Evolutionary conservation across 2,329 filamentous ascomycete genomes (phyloP).

Genomic region (Cladosporium cucumerinum): DNA sequence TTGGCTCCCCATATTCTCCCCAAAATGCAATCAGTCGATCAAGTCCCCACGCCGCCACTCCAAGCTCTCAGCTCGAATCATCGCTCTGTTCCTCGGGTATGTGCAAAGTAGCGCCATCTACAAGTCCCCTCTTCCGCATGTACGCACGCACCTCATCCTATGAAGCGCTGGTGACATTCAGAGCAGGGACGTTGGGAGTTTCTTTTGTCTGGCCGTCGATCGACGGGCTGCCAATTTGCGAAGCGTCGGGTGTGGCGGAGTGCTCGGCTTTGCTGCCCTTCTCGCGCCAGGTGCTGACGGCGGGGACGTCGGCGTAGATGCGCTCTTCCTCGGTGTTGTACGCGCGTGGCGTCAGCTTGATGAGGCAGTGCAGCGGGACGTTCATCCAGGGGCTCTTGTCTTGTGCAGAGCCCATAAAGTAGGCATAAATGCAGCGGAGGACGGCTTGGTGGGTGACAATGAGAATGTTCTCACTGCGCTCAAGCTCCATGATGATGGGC

Average conservation of each 20-base stretch:
- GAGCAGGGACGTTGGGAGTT: background rate
- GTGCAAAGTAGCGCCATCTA: constrained; percentile 3
- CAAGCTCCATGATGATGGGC: constrained; percentile 99
- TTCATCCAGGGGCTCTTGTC: constrained; percentile 97
- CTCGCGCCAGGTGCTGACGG: constrained; percentile 92
- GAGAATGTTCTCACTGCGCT: constrained; percentile 92
- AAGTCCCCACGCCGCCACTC: background rate
- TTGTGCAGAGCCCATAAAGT: constrained; percentile 97
- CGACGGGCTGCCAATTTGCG: constrained; percentile 8
- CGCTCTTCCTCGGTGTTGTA: constrained; percentile 90
- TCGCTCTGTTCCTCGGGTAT: background rate
- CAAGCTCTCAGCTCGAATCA: background rate
- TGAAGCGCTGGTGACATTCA: constrained; percentile 6
- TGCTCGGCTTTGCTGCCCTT: constrained; percentile 93
- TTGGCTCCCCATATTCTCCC: background rate
- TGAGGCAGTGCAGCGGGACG: constrained; percentile 90
- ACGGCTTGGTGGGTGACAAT: constrained; percentile 98
- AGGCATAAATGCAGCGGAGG: constrained; percentile 93
- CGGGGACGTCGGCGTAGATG: constrained; percentile 86
- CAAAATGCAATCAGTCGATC: background rate
- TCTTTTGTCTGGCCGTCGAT: constrained; percentile 10
- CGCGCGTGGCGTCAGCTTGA: constrained; percentile 91
- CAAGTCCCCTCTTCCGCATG: background rate
- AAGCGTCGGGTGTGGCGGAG: constrained; percentile 44
- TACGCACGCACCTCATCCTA: background rate